A percentile compares a stretch with the other conserved stretches of the same genome.
phyloP scores from a whole-genome alignment of 2,329 filamentous ascomycete species.

The Colletotrichum orbiculare region DNA sequence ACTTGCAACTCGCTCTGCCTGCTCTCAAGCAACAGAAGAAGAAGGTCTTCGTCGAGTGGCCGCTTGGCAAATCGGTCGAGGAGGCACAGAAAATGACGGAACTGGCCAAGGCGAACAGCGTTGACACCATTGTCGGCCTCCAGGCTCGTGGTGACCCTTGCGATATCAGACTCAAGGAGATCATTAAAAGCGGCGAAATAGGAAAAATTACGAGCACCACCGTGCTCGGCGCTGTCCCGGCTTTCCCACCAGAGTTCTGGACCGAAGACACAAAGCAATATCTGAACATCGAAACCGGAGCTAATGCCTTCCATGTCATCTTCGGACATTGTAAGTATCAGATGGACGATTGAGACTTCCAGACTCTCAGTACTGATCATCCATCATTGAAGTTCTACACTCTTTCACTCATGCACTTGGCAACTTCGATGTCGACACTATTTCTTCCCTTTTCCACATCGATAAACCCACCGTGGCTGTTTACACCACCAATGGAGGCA shows the following conservation, averaged over 20 bases:
- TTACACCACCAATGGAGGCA: conserved; percentile 37
- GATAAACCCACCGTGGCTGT: conserved; percentile 40
- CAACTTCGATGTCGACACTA: conserved; percentile 43
- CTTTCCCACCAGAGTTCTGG: conserved; percentile 36
- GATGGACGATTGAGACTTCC: rapidly evolving
- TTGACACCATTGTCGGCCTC: conserved; percentile 58
- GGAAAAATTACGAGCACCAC: conserved; percentile 37
- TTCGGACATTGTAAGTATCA: conserved; percentile 45
- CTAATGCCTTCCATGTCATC: conserved; percentile 41
- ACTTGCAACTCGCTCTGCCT: conserved; percentile 57
- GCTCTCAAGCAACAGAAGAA: conserved; percentile 62
- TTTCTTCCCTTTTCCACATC: conserved; percentile 43
- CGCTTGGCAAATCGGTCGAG: conserved; percentile 54
- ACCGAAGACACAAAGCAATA: conserved; percentile 38
- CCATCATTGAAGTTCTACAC: conserved; percentile 43
- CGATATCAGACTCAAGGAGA: conserved; percentile 52
- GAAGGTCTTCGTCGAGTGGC: conserved; percentile 68
- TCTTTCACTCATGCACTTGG: conserved; percentile 47
- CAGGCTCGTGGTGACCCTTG: conserved; percentile 56
- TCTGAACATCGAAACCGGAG: conserved; percentile 40
- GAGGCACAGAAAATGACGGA: conserved; percentile 55
- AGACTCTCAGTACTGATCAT: background rate
- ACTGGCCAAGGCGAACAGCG: conserved; percentile 52
- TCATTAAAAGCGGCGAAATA: conserved; percentile 54
- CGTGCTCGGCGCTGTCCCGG: background rate